These are phyloP conservation scores for Meira nashicola DNA, from an alignment of 1,284 basidiomycete species.

Conservation along the genomic window DNA sequence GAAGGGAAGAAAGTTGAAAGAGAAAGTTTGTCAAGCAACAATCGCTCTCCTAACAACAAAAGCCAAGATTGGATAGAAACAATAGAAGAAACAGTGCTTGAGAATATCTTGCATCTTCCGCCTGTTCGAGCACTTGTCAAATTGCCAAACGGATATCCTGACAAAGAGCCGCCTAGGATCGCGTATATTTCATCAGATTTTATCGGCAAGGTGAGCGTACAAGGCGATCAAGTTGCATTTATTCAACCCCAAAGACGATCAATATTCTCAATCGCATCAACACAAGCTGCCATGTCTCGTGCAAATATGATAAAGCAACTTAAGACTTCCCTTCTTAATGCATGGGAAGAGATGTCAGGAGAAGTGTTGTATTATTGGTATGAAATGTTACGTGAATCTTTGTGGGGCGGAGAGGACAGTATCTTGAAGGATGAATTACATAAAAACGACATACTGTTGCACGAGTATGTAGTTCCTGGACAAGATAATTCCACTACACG, in stretches of 20 bases:
- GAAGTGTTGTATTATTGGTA: constrained; percentile 17
- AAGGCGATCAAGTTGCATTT: neutral
- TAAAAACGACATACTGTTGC: neutral
- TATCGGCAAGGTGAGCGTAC: neutral
- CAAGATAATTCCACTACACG: neutral
- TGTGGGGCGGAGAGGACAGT: neutral
- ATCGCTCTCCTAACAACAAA: neutral
- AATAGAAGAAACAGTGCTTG: neutral
- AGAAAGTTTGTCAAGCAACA: constrained; percentile 4
- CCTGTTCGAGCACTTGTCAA: constrained; percentile 6
- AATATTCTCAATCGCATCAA: constrained; percentile 1
- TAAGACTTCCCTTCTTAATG: neutral
- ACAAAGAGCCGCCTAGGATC: constrained; percentile 10
- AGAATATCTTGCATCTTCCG: constrained; percentile 10
- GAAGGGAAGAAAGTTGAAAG: neutral
- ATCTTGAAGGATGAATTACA: neutral
- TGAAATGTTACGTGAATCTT: constrained; percentile 13
- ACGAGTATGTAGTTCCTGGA: neutral
- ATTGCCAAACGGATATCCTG: constrained; percentile 14
- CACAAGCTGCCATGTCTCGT: neutral
- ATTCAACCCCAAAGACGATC: neutral
- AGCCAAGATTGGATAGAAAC: neutral
- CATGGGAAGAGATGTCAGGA: constrained; percentile 14
- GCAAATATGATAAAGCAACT: constrained; percentile 5
- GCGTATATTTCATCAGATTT: neutral